Conservation (phyloP, 2,329 filamentous ascomycete species). For the Aspergillus awamori region DNA sequence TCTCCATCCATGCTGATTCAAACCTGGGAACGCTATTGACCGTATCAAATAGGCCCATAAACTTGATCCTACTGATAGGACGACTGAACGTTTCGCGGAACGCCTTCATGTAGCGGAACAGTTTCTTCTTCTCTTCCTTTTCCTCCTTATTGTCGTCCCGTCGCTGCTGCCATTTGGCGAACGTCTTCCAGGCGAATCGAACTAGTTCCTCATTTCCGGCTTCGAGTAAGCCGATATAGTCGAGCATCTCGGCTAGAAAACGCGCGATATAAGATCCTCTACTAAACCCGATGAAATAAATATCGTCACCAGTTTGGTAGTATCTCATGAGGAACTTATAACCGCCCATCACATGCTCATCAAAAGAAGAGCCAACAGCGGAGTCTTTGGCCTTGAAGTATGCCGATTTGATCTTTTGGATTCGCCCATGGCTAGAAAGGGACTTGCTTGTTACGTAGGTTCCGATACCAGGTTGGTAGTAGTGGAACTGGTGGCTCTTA, state of each 20-base stretch:
- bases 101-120: slow-evolving; percentile 74
- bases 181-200: slow-evolving; percentile 73
- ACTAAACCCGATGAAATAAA: slow-evolving; percentile 75
- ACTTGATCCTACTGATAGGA: slow-evolving; percentile 71
- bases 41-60: slow-evolving; percentile 78
- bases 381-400: slow-evolving; percentile 60
- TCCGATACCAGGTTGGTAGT: slow-evolving; percentile 50
- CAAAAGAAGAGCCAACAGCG: slow-evolving; percentile 77
- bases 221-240: slow-evolving; percentile 76
- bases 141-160: slow-evolving; percentile 29
- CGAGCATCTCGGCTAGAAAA: slow-evolving; percentile 81
- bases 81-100: slow-evolving; percentile 80
- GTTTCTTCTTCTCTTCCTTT: slow-evolving; percentile 42
- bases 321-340: slow-evolving; percentile 79
- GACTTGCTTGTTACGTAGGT: slow-evolving; percentile 47
- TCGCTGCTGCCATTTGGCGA: slow-evolving; percentile 47
- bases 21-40: slow-evolving; percentile 80
- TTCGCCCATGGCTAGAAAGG: slow-evolving; percentile 33
- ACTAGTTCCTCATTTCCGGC: slow-evolving; percentile 86
- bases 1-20: slow-evolving; percentile 71
- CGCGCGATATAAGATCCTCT: slow-evolving; percentile 73
- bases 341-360: slow-evolving; percentile 79
- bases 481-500: slow-evolving; percentile 45
- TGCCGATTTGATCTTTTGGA: slow-evolving; percentile 57
- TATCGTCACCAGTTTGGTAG: slow-evolving; percentile 62